Base-by-base conservation (phyloP, 106 monocot species). In the Amphibolis antarctica region DNA sequence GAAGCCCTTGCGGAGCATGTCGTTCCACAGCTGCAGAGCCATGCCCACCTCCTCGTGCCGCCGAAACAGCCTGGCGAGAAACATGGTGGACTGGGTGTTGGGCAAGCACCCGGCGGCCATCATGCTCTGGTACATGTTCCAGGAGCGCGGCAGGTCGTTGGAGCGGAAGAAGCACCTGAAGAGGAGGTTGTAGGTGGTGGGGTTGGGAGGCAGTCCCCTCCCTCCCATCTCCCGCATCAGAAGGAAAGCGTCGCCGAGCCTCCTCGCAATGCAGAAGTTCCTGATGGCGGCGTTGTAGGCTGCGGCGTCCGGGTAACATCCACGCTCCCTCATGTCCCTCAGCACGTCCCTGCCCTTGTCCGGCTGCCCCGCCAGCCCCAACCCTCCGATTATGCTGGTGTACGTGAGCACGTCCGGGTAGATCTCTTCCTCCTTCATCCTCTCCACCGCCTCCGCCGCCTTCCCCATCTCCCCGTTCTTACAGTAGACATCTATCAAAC, bases 261-360 rank as follows among this genome's bases (percentile, higher is more conserved):
- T 65, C 81, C 86, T 94, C 1, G 93, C 86, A 14, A 89, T 94
- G 67, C 89, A 89, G 63, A 62, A 94, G 63, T 93, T 93, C 44
- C 93, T 53, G 1, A 93, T 86, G 12, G 81, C 85, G 0, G 93
- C 88, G 55, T 93, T 93, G 63, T 88, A 88, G 4, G 93, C 88
- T 4, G 93, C 81, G 0, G 57, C 79, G 50, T 94, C 93, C 0
- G 86, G 93, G 45, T 75, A 64, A 69, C 83, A 86, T 5, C 93
- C 83, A 1, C 49, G 44, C 75, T 89, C 93, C 56, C 67, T 81
- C 93, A 94, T 94, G 19, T 94, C 93, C 63, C 78, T 86, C 48
- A 94, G 55, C 20, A 89, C 24, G 13, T 75, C 75, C 47, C 65
- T 75, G 1, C 89, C 93, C 73, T 89, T 86, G 30, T 94, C 93